Base-by-base conservation (phyloP, 345 rosid species). In the Arabidopsis arenosa region DNA sequence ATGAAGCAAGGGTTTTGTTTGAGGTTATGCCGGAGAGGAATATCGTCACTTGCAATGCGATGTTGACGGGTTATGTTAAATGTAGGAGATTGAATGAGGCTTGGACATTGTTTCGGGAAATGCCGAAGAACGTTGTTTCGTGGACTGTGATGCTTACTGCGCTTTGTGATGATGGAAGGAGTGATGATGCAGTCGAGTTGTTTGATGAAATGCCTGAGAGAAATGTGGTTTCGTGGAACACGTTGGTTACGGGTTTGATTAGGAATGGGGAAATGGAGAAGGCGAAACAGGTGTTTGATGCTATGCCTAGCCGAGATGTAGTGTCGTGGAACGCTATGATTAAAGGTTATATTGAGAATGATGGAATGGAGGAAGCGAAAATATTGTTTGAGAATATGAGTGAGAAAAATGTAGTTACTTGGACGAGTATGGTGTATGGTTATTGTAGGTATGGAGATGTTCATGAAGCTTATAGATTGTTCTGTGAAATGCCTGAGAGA, bases 371-470 rank as follows among this genome's bases (percentile, higher is more conserved):
- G 28, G 83, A 73, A 65, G 93, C 92, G 9, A 81, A 51, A 54
- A 53, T 76, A 71, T 88, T 87, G 68, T 90, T 87, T 79, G 82
- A 77, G 64, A 83, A 70, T 33, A 84, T 79, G 82, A 73, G 60
- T 37, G 86, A 83, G 56, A 87, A 68, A 17, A 88, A 85, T 80
- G 89, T 86, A 26, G 88, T 92, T 72, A 83, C 91, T 0, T 90
- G 96, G 96, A 92, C 89, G 72, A 87, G 93, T 1, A 79, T 87
- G 80, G 73, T 88, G 8, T 83, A 66, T 39, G 89, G 93, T 61
- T 67, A 86, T 79, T 83, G 84, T 71, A 83, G 77, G 45, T 72
- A 49, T 10, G 80, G 92, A 47, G 71, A 86, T 70, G 64, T 85
- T 64, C 63, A 35, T 0, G 81, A 84, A 80, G 93, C 86, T 23